A percentile compares a stretch with the other conserved stretches of the same genome.
Evolutionary conservation across 192 early-diverging fungal genomes (phyloP).

Genomic region (Funneliformis geosporum): DNA sequence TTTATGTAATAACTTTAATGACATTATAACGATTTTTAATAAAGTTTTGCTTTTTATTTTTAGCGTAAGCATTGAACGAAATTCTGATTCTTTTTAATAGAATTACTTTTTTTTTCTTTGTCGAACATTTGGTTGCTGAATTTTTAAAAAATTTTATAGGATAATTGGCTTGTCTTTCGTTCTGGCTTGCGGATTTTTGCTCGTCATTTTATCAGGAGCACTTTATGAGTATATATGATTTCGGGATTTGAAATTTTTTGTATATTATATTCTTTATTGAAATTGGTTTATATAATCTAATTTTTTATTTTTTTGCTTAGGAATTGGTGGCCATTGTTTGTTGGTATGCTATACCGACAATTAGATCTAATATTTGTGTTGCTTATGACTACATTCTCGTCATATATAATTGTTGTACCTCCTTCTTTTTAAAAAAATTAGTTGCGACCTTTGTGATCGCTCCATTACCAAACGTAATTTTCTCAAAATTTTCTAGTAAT

Average conservation of each 20-base stretch:
- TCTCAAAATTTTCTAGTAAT: not conserved
- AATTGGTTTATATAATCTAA: not conserved
- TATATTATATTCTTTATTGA: not conserved
- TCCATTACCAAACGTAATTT: not conserved
- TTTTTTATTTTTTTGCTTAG: not conserved
- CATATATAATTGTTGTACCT: not conserved
- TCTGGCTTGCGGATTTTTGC: not conserved
- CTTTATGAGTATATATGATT: not conserved
- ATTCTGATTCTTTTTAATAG: not conserved
- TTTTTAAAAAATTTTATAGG: not conserved
- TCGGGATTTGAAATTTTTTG: not conserved
- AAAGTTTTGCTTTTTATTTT: not conserved
- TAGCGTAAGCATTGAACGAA: not conserved
- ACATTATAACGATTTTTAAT: not conserved
- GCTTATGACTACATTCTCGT: not conserved
- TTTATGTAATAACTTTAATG: not conserved
- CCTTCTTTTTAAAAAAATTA: not conserved
- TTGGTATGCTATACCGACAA: not conserved
- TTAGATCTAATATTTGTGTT: not conserved
- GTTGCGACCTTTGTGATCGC: not conserved
- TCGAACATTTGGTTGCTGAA: not conserved
- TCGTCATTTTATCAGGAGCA: not conserved
- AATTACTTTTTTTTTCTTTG: not conserved
- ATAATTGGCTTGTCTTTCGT: not conserved
- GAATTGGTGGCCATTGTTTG: constrained; percentile 4